phyloP scores from a whole-genome alignment of 2,329 filamentous ascomycete species.

The Daldinia sp. region DNA sequence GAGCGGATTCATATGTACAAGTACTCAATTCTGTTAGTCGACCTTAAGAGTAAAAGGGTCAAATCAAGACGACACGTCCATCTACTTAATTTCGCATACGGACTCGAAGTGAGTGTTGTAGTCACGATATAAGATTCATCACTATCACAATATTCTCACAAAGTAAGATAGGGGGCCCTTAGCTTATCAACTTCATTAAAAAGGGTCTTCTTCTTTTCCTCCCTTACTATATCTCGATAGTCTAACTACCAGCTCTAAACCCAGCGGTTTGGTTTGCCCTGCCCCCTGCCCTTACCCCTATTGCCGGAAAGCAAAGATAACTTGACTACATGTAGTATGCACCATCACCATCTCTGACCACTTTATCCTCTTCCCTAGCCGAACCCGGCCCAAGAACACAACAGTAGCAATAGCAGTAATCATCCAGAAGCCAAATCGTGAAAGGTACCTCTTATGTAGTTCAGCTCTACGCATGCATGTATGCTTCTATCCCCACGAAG shows the following conservation, averaged over 20 bases:
- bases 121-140: not conserved
- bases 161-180: too few relatives aligned
- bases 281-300: not conserved
- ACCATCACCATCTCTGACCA: not conserved
- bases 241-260: constrained; percentile 4
- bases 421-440: constrained; percentile 1
- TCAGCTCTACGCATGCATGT: not conserved
- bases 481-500: not conserved
- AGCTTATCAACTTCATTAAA: constrained; percentile 1
- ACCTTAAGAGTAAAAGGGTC: too few relatives aligned
- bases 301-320: not conserved
- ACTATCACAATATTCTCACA: not conserved
- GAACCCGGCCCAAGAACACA: not conserved
- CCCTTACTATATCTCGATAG: not conserved
- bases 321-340: constrained; percentile 3
- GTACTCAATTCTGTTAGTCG: not conserved
- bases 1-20: constrained; percentile 3
- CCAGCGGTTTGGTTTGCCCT: not conserved
- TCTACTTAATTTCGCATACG: not conserved
- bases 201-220: not conserved
- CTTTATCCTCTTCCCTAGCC: not conserved
- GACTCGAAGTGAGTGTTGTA: not conserved
- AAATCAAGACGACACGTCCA: not conserved
- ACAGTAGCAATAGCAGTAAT: not conserved
- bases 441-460: not conserved